phyloP scores from a whole-genome alignment of 768 basidiomycete genomes.

The Chalciporus pseudorubinellus region DNA sequence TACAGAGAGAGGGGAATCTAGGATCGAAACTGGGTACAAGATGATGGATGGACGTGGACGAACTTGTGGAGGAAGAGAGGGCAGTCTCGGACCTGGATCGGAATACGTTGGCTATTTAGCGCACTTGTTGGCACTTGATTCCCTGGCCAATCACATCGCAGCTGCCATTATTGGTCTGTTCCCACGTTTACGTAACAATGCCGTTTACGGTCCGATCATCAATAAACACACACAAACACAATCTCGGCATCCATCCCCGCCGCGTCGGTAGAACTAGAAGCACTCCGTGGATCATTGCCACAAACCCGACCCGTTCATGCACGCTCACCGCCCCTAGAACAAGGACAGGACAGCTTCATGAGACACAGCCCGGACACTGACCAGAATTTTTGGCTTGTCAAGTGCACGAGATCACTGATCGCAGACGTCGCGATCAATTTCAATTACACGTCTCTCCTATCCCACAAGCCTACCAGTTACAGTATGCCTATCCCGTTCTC shows the following conservation, averaged over 20 bases:
- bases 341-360: too few relatives aligned
- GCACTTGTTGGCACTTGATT: slow-evolving; percentile 1
- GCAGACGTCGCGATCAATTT: too few relatives aligned
- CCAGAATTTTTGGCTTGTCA: too few relatives aligned
- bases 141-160: slow-evolving; percentile 17
- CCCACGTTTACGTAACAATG: slow-evolving; percentile 26
- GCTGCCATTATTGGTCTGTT: slow-evolving; percentile 9
- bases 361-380: too few relatives aligned
- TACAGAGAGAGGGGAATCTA: background rate
- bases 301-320: too few relatives aligned
- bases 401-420: too few relatives aligned
- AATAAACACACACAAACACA: slow-evolving; percentile 19
- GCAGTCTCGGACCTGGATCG: slow-evolving; percentile 4
- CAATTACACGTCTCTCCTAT: too few relatives aligned
- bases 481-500: too few relatives aligned
- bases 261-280: background rate
- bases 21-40: background rate
- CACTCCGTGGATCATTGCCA: too few relatives aligned
- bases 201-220: slow-evolving; percentile 30
- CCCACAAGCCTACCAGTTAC: too few relatives aligned
- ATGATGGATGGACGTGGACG: background rate
- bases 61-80: slow-evolving; percentile 10
- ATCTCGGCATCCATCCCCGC: slow-evolving; percentile 17
- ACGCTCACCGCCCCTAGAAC: too few relatives aligned
- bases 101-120: slow-evolving; percentile 28